Percentiles rank a stretch among this genome's conserved stretches.
phyloP scores from a whole-genome alignment of 345 rosid genomes.

The Mangifera indica region DNA sequence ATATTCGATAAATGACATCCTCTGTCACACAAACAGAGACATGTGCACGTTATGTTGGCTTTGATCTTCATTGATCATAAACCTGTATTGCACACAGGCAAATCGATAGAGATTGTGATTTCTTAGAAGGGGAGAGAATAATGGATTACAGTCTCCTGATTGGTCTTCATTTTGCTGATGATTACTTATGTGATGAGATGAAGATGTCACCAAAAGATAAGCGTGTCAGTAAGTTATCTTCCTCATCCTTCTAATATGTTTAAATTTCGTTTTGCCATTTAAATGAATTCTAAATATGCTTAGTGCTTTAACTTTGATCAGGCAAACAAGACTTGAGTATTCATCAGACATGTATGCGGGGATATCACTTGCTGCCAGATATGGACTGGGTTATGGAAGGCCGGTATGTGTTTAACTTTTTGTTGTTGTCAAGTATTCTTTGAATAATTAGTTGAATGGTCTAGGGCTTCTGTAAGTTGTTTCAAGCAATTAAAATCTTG shows the following conservation, averaged over 20 bases:
- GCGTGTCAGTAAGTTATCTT: conserved; percentile 21
- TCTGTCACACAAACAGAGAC: not conserved
- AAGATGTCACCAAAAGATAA: conserved; percentile 20
- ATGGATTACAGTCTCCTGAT: conserved; percentile 43
- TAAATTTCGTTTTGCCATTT: not conserved
- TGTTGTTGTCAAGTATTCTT: not conserved
- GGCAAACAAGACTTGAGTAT: conserved; percentile 32
- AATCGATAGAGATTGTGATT: conserved; percentile 64
- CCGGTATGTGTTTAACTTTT: conserved; percentile 30
- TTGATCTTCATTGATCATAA: not conserved
- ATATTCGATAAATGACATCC: not conserved
- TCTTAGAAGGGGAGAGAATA: conserved; percentile 54
- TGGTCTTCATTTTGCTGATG: conserved; percentile 64
- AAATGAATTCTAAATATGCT: not conserved
- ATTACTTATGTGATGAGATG: conserved; percentile 29
- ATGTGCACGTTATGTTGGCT: not conserved
- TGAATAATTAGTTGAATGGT: not conserved
- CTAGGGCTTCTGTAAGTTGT: not conserved
- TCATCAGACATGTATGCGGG: conserved; percentile 48
- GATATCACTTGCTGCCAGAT: conserved; percentile 57
- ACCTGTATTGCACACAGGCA: conserved; percentile 35
- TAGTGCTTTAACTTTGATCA: conserved; percentile 20
- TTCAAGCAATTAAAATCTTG: too few species aligned
- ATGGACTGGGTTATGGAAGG: conserved; percentile 60
- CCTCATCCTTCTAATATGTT: too few species aligned